Percentiles rank a stretch among this genome's conserved stretches.
These are phyloP conservation scores for Kwoniella bestiolae DNA, from an alignment of 768 basidiomycete genomes.

Conservation along the genomic window DNA sequence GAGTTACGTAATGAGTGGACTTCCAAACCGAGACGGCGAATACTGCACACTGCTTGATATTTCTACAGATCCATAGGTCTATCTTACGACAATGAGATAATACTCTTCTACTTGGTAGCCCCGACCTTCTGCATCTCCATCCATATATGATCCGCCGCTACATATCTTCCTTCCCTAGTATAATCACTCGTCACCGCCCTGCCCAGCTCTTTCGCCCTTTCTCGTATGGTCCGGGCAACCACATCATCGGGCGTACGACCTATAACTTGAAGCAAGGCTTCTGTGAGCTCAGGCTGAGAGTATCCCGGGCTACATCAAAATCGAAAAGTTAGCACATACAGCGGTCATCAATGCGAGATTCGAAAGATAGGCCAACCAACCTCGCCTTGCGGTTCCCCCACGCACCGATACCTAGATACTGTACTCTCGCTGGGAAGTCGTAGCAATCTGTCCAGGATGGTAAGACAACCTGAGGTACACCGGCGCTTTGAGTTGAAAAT, in stretches of 20 bases:
- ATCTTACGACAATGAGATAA: neutral
- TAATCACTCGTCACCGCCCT: slow-evolving; percentile 5
- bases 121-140: slow-evolving; percentile 1
- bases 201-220: slow-evolving; percentile 14
- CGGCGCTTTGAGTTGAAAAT: no score
- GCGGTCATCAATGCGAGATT: no score
- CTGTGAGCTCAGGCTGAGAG: slow-evolving; percentile 16
- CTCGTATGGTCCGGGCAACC: slow-evolving; percentile 3
- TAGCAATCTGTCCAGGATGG: slow-evolving; percentile 24
- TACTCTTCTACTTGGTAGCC: neutral
- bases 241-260: slow-evolving; percentile 7
- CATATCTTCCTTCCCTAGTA: slow-evolving; percentile 10
- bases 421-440: slow-evolving; percentile 6
- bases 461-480: slow-evolving; percentile 15
- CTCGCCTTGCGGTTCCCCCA: slow-evolving; percentile 21
- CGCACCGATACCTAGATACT: slow-evolving; percentile 20
- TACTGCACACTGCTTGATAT: no score
- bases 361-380: slow-evolving; percentile 13
- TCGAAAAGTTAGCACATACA: no score
- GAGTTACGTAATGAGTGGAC: no score
- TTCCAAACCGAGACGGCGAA: no score
- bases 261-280: slow-evolving; percentile 18
- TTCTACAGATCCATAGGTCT: neutral
- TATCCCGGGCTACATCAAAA: slow-evolving; percentile 13
- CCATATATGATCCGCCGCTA: slow-evolving; percentile 24